Conservation (phyloP, 2,329 filamentous ascomycete genomes). For the Clonostachys sp. region DNA sequence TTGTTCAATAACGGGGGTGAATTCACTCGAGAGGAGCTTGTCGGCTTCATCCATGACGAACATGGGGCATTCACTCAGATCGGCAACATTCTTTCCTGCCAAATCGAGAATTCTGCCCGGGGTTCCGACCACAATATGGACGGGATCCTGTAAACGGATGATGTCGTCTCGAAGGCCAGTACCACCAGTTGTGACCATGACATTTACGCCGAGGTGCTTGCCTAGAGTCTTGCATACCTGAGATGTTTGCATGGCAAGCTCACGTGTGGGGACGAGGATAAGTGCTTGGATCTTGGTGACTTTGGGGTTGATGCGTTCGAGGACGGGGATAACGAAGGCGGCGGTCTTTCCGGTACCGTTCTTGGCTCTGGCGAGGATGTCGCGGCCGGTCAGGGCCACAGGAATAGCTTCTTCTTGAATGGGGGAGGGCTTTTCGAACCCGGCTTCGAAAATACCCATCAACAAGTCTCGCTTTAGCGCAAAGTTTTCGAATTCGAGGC, state of each 20-base stretch:
- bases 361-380: slow-evolving; percentile 94
- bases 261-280: slow-evolving; percentile 93
- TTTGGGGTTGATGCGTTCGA: slow-evolving; percentile 96
- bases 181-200: slow-evolving; percentile 98
- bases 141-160: slow-evolving; percentile 85
- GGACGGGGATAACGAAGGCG: slow-evolving; percentile 91
- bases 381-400: slow-evolving; percentile 88
- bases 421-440: slow-evolving; percentile 96
- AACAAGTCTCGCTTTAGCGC: slow-evolving; percentile 90
- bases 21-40: slow-evolving; percentile 93
- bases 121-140: slow-evolving; percentile 97
- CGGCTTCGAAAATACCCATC: slow-evolving; percentile 99
- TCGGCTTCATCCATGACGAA: slow-evolving; percentile 99
- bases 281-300: slow-evolving; percentile 94
- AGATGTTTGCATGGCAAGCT: slow-evolving; percentile 95
- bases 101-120: slow-evolving; percentile 94
- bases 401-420: slow-evolving; percentile 99
- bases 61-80: slow-evolving; percentile 92
- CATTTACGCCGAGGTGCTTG: slow-evolving; percentile 94
- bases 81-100: slow-evolving; percentile 92
- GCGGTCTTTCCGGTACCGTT: slow-evolving; percentile 99
- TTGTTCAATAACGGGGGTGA: slow-evolving; percentile 96
- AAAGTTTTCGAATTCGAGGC: slow-evolving; percentile 96
- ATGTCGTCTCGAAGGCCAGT: slow-evolving; percentile 96
- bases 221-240: slow-evolving; percentile 98